Evolutionary conservation across 768 basidiomycete species (phyloP), one percentile per base, ranked within the genome.

Genomic region (Phaeotremella fagi): DNA sequence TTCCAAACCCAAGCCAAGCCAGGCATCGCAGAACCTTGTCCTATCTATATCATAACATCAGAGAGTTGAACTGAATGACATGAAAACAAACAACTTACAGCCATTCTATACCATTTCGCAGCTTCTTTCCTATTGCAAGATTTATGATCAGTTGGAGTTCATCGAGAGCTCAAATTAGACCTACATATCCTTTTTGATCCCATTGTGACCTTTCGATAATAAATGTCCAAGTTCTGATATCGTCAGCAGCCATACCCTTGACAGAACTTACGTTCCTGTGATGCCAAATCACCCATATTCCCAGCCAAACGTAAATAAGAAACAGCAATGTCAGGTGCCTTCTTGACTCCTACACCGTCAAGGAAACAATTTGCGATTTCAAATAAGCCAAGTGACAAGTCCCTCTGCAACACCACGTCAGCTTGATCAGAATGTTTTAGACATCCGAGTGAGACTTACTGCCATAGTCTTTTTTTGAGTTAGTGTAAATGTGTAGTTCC

Each of bases 1-100:
- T 74, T 74, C 60, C 68, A 72, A 3, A 74, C 55, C 72, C 72
- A 74, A 16, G 70, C 66, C 36, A 74, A 45, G 2, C 72, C 72
- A 43, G 65, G 55, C 1, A 63, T 65, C 24, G 56, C 63, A 18
- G 68, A 67, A 6, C 68, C 68, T 41, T 65, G 61, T 11, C 51
- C 55, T 33, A 68, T 64, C 65, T 67, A 23, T 3, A 16, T 12
- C 12, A 11, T 22, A 26, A 48, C 42, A 49, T 36, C 29, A 6
- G 14, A 18, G 29, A 20, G 25, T 28, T 26, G 14, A 28, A 12
- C 9, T 25, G 2, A 27, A 20, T 14, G 20, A 48, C 47, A 35
- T 27, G 31, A n/a, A 38, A 45, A 2, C 33, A 26, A 26, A 52
- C 50, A 7, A 65, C 59, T 59, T 41, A 74, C 66, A 2, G 73